These are phyloP conservation scores for Hypoxylon sp. DNA, from an alignment of 2,329 filamentous ascomycete species.

Conservation along the genomic window DNA sequence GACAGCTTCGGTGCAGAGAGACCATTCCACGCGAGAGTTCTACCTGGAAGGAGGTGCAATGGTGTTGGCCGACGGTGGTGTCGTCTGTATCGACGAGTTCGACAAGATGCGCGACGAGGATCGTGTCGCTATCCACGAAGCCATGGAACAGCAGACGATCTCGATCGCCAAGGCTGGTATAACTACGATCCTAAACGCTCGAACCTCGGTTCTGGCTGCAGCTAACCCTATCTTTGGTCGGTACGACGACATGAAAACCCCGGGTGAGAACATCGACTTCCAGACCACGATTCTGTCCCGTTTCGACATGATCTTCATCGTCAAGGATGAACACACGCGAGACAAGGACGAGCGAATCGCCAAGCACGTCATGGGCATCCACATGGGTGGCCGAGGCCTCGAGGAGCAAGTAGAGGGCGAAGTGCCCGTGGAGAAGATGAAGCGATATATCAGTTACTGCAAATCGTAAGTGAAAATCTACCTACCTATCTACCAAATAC, in stretches of 20 bases:
- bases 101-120: conserved; percentile 99
- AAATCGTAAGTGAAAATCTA: conserved; percentile 75
- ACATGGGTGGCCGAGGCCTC: conserved; percentile 86
- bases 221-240: conserved; percentile 98
- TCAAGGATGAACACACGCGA: conserved; percentile 91
- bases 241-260: conserved; percentile 97
- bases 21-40: conserved; percentile 91
- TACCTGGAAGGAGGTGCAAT: conserved; percentile 98
- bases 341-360: conserved; percentile 92
- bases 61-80: conserved; percentile 95
- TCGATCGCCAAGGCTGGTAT: conserved; percentile 99
- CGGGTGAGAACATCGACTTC: conserved; percentile 98
- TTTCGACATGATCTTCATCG: conserved; percentile 99
- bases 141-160: conserved; percentile 99
- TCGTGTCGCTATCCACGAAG: conserved; percentile 97
- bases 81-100: conserved; percentile 99
- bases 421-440: conserved; percentile 95
- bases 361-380: conserved; percentile 95
- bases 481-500: no score
- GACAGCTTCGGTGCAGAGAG: conserved; percentile 94
- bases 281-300: conserved; percentile 97
- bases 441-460: conserved; percentile 96
- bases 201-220: conserved; percentile 93
- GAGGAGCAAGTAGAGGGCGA: conserved; percentile 88
- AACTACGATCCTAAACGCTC: conserved; percentile 94